These are phyloP conservation scores for Trichoderma semiorbis DNA, from an alignment of 2,329 filamentous ascomycete species.

Conservation along the genomic window DNA sequence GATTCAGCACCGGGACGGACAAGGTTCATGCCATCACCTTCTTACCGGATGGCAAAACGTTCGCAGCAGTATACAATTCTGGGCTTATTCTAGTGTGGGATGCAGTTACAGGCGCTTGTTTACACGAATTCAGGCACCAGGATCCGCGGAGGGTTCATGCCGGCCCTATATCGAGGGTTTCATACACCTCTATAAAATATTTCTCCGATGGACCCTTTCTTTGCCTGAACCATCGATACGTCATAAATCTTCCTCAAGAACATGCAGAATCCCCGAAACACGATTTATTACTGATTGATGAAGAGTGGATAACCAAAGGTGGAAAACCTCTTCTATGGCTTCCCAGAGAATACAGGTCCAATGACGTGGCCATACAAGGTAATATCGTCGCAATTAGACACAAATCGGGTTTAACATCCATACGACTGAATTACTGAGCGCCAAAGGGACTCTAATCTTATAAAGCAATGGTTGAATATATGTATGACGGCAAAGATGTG, in stretches of 20 bases:
- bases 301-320: not conserved
- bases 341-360: not conserved
- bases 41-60: not conserved
- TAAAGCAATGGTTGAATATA: too few species aligned
- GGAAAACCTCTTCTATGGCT: not conserved
- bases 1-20: accelerated
- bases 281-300: not conserved
- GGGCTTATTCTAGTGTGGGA: not conserved
- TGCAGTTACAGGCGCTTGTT: not conserved
- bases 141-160: too few species aligned
- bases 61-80: accelerated
- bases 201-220: not conserved
- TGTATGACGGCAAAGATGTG: not conserved
- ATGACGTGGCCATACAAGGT: not conserved
- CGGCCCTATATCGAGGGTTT: accelerated
- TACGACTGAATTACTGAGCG: not conserved
- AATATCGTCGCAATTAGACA: not conserved
- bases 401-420: not conserved
- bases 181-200: not conserved
- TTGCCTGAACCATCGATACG: not conserved
- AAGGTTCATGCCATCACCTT: not conserved
- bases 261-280: not conserved
- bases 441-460: not conserved
- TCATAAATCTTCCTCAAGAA: not conserved
- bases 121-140: too few species aligned